Percentiles rank a stretch among this genome's conserved stretches.
These are phyloP conservation scores for Melocanna baccifera DNA, from an alignment of 176 grass and related monocot species.

Conservation along the genomic window DNA sequence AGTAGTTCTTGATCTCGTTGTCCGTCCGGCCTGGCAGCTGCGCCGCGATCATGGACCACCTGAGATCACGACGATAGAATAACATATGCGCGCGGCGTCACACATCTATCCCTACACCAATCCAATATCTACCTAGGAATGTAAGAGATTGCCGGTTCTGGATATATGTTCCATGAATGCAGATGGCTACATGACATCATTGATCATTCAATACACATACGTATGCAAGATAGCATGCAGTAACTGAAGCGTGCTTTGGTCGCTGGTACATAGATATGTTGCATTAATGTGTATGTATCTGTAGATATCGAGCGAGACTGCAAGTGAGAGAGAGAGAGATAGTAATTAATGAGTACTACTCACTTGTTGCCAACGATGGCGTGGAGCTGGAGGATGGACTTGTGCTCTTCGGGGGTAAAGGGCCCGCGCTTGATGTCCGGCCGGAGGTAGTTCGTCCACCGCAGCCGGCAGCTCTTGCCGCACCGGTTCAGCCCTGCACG, in stretches of 20 bases:
- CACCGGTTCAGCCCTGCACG: constrained; percentile 81
- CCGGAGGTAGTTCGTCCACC: constrained; percentile 98
- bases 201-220: not conserved
- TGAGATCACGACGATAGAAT: constrained; percentile 27
- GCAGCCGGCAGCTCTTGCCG: constrained; percentile 96
- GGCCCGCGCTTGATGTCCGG: constrained; percentile 97
- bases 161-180: not conserved
- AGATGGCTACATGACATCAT: not conserved
- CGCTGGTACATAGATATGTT: not conserved
- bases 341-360: not conserved
- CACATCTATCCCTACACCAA: not conserved
- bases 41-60: constrained; percentile 95
- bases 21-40: constrained; percentile 85
- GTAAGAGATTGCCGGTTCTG: not conserved
- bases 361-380: constrained; percentile 96
- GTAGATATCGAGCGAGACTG: not conserved
- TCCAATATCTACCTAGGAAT: not conserved
- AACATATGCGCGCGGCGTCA: not conserved
- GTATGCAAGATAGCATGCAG: not conserved
- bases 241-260: not conserved
- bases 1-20: constrained; percentile 99
- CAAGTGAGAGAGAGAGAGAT: not conserved
- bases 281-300: not conserved
- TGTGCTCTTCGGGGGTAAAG: constrained; percentile 85
- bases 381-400: constrained; percentile 88